Percentiles rank a stretch among this genome's conserved stretches.
phyloP scores from a whole-genome alignment of 2,329 filamentous ascomycete genomes.

The Leptosphaerulina australis region DNA sequence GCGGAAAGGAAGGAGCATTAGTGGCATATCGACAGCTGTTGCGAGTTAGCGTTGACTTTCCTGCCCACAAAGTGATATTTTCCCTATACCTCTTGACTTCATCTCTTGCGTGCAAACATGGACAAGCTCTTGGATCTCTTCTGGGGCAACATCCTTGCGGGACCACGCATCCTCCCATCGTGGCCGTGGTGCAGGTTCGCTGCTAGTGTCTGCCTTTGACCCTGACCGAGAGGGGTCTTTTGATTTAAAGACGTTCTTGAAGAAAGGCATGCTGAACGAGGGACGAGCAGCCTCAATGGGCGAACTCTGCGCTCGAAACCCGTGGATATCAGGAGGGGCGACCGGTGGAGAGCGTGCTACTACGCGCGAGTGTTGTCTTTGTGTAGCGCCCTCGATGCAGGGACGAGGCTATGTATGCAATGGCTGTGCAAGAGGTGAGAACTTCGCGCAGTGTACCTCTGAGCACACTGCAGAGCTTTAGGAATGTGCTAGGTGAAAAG shows the following conservation, averaged over 20 bases:
- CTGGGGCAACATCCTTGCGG: conserved; percentile 79
- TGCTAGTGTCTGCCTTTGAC: conserved; percentile 36
- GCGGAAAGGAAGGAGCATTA: conserved; percentile 91
- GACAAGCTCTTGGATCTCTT: conserved; percentile 89
- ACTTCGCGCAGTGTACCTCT: conserved; percentile 20
- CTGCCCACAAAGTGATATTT: neutral
- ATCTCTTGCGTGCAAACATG: conserved; percentile 86
- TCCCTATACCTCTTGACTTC: conserved; percentile 81
- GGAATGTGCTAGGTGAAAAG: conserved; percentile 19
- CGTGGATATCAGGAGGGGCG: neutral
- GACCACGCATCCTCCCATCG: conserved; percentile 89
- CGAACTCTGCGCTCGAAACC: conserved; percentile 2
- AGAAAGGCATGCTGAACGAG: conserved; percentile 44
- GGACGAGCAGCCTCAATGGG: conserved; percentile 26
- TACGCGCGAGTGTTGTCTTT: conserved; percentile 7
- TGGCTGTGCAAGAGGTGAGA: conserved; percentile 14
- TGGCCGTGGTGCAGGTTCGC: conserved; percentile 64
- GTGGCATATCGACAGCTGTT: conserved; percentile 84
- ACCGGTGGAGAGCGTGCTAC: conserved; percentile 9
- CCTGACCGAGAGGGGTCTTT: conserved; percentile 42
- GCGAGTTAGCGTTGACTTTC: conserved; percentile 26
- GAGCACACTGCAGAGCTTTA: conserved; percentile 11
- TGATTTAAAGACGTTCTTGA: conserved; percentile 48
- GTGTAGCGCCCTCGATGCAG: conserved; percentile 25
- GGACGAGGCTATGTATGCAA: conserved; percentile 21